Evolutionary conservation across 495 filamentous ascomycete genomes (phyloP), one percentile per base, ranked within the genome.

Genomic region (Neurospora intermedia): DNA sequence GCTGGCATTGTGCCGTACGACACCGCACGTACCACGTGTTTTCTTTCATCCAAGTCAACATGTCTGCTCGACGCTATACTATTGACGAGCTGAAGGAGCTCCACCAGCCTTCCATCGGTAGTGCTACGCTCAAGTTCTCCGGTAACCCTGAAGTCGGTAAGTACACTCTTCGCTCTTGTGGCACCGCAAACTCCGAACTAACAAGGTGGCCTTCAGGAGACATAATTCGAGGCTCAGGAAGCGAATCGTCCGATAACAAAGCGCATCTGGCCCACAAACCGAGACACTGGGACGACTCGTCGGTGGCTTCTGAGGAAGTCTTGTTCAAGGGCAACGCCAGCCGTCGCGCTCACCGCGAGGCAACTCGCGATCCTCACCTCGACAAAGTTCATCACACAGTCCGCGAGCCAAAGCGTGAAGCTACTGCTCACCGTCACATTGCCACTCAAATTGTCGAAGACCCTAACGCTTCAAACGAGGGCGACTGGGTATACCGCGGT

Each of bases 401-500:
- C 39, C 69, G 43, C 16, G 70, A 72, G 59, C 39, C 43, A 39
- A 45, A 71, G n/a, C 70, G 69, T 27, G 74, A 74, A 38, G 27
- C 69, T 16, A 43, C 16, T 15, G 39, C 16, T 66, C 39, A 20
- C 35, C 69, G 62, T 20, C 70, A 71, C 13, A 59, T 72, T 23
- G 11, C 18, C 39, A 69, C 66, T 38, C 69, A 75, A 11, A 4
- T 42, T 7, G 59, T 20, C 9, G 39, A 70, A 7, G 72, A 77
- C 20, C 59, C 74, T 13, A 38, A 40, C 43, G 9, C 74, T 39
- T 13, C 74, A 62, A 7, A 75, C 62, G 75, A 73, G 39, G 23
- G 38, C 16, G 79, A 83, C 43, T 85, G 84, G 84, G 80, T 80
- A 31, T 85, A 82, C 70, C 81, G 78, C 27, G 84, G 84, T 39